A percentile compares a stretch with the other conserved stretches of the same genome.
Conservation (phyloP, 768 basidiomycete species). For the Agrocybe praecox region DNA sequence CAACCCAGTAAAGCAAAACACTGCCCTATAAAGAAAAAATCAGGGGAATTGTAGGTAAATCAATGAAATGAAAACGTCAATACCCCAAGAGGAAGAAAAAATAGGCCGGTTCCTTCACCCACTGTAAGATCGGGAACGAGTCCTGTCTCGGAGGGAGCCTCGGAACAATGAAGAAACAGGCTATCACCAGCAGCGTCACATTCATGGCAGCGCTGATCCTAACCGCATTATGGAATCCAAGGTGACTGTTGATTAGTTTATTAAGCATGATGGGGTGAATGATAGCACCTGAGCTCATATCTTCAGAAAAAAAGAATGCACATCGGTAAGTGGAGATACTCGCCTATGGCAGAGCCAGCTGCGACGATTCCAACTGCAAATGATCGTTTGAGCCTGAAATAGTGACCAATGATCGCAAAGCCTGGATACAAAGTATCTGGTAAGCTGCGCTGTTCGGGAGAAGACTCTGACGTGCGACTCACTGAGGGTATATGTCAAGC, state of each 20-base stretch:
- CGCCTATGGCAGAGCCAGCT: constrained; percentile 33
- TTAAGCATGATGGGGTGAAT: constrained; percentile 65
- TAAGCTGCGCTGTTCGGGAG: background rate
- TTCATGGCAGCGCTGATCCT: constrained; percentile 41
- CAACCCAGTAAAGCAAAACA: constrained; percentile 34
- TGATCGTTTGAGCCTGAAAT: constrained; percentile 48
- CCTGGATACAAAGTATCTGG: background rate
- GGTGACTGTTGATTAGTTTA: constrained; percentile 34
- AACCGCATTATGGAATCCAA: constrained; percentile 43
- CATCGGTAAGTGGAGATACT: background rate
- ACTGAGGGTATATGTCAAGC: constrained; percentile 48
- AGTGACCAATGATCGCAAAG: constrained; percentile 53
- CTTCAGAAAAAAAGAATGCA: background rate
- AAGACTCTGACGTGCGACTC: background rate
- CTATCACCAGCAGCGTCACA: constrained; percentile 31
- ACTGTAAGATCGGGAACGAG: constrained; percentile 23
- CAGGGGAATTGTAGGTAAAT: background rate
- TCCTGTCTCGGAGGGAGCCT: constrained; percentile 33
- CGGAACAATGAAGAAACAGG: constrained; percentile 33
- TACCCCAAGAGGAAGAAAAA: constrained; percentile 15
- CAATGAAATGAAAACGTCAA: background rate
- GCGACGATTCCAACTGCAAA: constrained; percentile 54
- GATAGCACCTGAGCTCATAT: constrained; percentile 40
- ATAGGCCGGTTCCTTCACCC: constrained; percentile 35
- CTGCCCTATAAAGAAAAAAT: constrained; percentile 14